Base-by-base conservation (phyloP, 2,329 filamentous ascomycete genomes). In the Ophiostoma novo-ulmi region DNA sequence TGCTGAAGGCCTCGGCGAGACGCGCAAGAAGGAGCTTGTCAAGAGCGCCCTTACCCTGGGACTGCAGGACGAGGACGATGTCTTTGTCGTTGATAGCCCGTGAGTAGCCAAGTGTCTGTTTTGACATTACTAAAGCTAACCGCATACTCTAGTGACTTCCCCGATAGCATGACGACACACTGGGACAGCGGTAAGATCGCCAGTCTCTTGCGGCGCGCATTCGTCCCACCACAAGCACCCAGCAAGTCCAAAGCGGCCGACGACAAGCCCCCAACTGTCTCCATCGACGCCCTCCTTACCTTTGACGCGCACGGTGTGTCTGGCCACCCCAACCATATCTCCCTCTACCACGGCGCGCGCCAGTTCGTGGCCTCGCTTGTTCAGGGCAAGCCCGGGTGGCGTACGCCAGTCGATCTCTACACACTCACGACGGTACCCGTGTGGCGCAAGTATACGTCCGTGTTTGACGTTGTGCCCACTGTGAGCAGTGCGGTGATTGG, bases 241-340 rank as follows among this genome's bases (percentile, higher is more conserved):
- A 74, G 74, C 72, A 65, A 67, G 5, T 20, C 67, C 22, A 69
- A 67, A 8, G n/a, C 22, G 65, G 41, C 48, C 68, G 77, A 78
- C 73, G 64, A 76, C 26, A 74, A 78, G 31, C 76, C 78, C 8
- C 82, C 84, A 11, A 80, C 80, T 1, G 82, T 84, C 68, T 84
- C 82, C 69, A 92, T 97, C 77, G 93, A 97, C 80, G 86, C 90
- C 38, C 85, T 99, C 75, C 84, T 99, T 74, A 99, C 95, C 39
- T 99, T 99, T 78, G 95, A 99, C 81, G 78, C 80, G n/a, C 74
- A 81, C 67, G 95, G 95, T 72, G 85, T 99, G 67, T 97, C 93
- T 71, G 87, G 87, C 63, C 95, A 99, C 80, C 93, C 93, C 31
- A 99, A 99, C 82, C 95, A 99, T 82, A 91, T 91, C 73, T 93